Evolutionary conservation across 306 rosid genomes (phyloP).

Genomic region (Hylodesmum podocarpum): DNA sequence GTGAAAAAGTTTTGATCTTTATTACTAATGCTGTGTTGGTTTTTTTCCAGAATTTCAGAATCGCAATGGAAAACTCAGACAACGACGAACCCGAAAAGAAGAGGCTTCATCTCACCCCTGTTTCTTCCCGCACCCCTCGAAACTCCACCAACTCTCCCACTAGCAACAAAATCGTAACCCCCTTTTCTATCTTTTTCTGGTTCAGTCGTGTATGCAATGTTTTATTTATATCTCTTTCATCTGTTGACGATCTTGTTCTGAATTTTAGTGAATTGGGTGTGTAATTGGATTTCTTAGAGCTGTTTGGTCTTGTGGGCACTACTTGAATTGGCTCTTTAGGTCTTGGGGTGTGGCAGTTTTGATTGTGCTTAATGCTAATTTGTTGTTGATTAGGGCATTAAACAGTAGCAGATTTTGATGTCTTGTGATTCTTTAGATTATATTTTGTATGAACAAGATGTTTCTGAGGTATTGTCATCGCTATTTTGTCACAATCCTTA

Average conservation of each 20-base stretch:
- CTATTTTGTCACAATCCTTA: too few species aligned
- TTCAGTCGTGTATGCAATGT: background rate
- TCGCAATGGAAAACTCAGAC: conserved; percentile 64
- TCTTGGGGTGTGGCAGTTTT: background rate
- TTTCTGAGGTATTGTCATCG: too few species aligned
- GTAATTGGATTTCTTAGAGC: conserved; percentile 12
- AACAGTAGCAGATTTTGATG: background rate
- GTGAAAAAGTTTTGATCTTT: conserved; percentile 7
- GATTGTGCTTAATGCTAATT: conserved; percentile 7
- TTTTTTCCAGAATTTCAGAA: conserved; percentile 26
- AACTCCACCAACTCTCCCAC: conserved; percentile 56
- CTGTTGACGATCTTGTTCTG: background rate
- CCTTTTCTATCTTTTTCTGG: background rate
- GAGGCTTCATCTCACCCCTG: conserved; percentile 69
- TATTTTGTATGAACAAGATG: background rate
- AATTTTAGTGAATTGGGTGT: conserved; percentile 12
- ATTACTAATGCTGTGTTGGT: background rate
- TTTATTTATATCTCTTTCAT: background rate
- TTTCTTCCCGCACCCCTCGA: conserved; percentile 53
- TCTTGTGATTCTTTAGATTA: background rate
- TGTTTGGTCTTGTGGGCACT: background rate
- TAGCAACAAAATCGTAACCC: conserved; percentile 50
- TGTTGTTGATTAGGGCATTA: background rate
- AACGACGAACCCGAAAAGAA: conserved; percentile 73
- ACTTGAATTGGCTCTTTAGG: background rate